A percentile compares a stretch with the other conserved stretches of the same genome.
Evolutionary conservation across 2,329 filamentous ascomycete species (phyloP).

Genomic region (Fusarium sp.): DNA sequence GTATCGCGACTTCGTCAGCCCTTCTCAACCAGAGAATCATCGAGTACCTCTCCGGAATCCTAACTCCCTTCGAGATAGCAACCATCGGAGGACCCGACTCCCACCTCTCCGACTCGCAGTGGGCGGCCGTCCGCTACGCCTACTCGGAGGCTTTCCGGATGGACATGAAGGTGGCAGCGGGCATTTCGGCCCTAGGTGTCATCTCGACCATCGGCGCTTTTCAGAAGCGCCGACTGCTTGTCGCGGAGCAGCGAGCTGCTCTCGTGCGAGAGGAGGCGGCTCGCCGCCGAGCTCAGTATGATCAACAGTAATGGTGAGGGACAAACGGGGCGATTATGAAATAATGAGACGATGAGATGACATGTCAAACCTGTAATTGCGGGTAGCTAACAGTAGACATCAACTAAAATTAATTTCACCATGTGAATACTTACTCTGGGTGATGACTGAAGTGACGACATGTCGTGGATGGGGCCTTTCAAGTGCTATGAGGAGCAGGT

Average conservation of each 20-base stretch:
- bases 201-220: constrained; percentile 56
- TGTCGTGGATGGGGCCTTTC: not conserved
- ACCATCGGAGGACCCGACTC: constrained; percentile 39
- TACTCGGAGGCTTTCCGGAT: constrained; percentile 60
- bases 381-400: not conserved
- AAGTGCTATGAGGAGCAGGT: not conserved
- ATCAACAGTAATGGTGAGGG: not conserved
- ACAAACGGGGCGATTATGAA: not conserved
- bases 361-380: not conserved
- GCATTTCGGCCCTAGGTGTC: constrained; percentile 55
- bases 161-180: constrained; percentile 61
- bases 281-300: constrained; percentile 24
- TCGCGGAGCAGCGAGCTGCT: constrained; percentile 37
- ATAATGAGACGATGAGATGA: not conserved
- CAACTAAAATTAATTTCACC: not conserved
- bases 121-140: constrained; percentile 50
- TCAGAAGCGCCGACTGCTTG: constrained; percentile 41
- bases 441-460: not conserved
- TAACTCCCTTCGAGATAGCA: constrained; percentile 47
- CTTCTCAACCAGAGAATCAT: constrained; percentile 53
- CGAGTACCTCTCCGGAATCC: constrained; percentile 44
- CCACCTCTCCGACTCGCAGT: constrained; percentile 46
- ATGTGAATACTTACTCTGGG: not conserved
- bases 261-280: constrained; percentile 31
- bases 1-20: constrained; percentile 65